Evolutionary conservation across 2,329 filamentous ascomycete genomes (phyloP).

Genomic region (Zymoseptoria brevis): DNA sequence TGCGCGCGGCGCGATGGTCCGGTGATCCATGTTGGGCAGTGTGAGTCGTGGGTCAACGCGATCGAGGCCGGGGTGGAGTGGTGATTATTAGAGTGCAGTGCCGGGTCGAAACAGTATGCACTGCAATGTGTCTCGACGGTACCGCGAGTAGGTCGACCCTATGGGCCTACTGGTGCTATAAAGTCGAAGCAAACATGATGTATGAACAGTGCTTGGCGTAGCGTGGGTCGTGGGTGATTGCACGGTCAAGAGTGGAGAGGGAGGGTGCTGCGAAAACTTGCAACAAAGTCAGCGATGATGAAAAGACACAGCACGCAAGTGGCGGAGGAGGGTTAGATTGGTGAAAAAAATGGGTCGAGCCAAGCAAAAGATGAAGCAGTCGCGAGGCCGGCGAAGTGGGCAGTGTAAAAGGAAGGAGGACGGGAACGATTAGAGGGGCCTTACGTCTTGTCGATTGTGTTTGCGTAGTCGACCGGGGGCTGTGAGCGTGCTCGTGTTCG

Average conservation of each 20-base stretch:
- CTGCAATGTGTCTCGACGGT: background rate
- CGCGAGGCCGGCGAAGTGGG: background rate
- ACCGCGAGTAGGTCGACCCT: conserved; percentile 7
- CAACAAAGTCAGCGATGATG: background rate
- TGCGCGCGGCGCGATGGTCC: conserved; percentile 9
- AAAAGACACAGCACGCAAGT: background rate
- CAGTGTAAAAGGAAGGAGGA: background rate
- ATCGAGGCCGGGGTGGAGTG: background rate
- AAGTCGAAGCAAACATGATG: conserved; percentile 10
- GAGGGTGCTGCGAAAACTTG: background rate
- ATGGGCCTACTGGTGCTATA: conserved; percentile 15
- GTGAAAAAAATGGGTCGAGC: background rate
- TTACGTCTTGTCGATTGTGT: background rate
- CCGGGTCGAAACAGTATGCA: background rate
- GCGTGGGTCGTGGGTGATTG: background rate
- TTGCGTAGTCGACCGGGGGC: background rate
- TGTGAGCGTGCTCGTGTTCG: background rate
- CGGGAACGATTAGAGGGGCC: background rate
- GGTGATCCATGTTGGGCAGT: conserved; percentile 10
- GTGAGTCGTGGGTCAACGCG: background rate
- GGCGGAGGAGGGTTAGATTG: background rate
- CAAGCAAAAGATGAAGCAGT: background rate
- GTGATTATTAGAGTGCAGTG: background rate
- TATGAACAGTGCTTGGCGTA: background rate
- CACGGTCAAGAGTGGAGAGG: background rate